A percentile compares a stretch with the other conserved stretches of the same genome.
Conservation (phyloP, 2,329 filamentous ascomycete species). For the Exophiala sp. region DNA sequence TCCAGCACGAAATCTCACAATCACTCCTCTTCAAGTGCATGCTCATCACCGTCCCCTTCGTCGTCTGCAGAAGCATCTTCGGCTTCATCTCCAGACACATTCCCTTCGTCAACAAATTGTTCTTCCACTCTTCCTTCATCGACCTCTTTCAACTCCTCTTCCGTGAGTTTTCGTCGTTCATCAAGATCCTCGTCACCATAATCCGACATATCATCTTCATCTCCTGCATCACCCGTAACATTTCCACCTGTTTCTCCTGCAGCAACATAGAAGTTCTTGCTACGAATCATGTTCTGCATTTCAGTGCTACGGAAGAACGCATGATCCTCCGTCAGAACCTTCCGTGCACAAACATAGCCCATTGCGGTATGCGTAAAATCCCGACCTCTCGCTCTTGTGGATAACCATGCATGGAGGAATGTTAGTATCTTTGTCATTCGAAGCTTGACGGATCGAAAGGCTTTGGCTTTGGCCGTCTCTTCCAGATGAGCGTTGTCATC, state of each 20-base stretch:
- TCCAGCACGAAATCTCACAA: no score
- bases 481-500: background rate
- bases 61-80: no score
- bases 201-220: conserved; percentile 7
- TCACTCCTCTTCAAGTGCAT: no score
- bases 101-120: no score
- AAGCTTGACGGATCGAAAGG: conserved; percentile 1
- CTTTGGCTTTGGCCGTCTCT: background rate
- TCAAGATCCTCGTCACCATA: conserved; percentile 7
- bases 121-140: conserved; percentile 29
- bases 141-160: conserved; percentile 58
- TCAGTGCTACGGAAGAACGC: conserved; percentile 29
- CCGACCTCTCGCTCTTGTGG: conserved; percentile 34
- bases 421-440: conserved; percentile 22
- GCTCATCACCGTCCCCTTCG: no score
- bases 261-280: background rate
- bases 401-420: conserved; percentile 36
- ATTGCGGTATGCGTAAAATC: conserved; percentile 35
- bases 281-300: background rate
- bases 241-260: background rate
- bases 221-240: background rate
- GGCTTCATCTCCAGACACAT: no score
- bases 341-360: conserved; percentile 35
- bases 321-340: conserved; percentile 28
- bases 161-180: conserved; percentile 43